Evolutionary conservation across 345 rosid genomes (phyloP).

Genomic region (Linum lewisii): DNA sequence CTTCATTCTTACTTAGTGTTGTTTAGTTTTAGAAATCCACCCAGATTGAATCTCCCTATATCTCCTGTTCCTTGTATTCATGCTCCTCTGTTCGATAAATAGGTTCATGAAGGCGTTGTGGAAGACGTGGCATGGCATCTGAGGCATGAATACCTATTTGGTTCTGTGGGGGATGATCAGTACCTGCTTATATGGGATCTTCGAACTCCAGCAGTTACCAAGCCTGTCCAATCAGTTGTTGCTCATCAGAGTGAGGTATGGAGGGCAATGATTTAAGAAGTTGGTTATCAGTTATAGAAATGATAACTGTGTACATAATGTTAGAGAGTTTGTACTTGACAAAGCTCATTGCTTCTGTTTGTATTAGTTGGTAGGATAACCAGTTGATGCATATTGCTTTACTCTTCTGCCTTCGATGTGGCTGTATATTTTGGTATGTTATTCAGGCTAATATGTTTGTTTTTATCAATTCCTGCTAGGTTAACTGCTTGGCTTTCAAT

Average conservation of each 20-base stretch:
- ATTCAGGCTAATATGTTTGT: constrained; percentile 5
- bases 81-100: background rate
- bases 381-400: too few relatives aligned
- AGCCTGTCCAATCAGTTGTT: constrained; percentile 80
- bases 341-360: background rate
- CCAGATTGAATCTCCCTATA: background rate
- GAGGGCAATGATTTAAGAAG: background rate
- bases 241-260: constrained; percentile 96
- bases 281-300: background rate
- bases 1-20: background rate
- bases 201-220: constrained; percentile 55
- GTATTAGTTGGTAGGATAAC: background rate
- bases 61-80: background rate
- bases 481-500: constrained; percentile 95
- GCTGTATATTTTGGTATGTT: background rate
- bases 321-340: background rate
- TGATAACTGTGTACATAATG: background rate
- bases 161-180: constrained; percentile 97
- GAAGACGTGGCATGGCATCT: constrained; percentile 99
- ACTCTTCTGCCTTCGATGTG: too few relatives aligned
- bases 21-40: background rate
- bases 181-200: constrained; percentile 89
- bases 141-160: constrained; percentile 92
- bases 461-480: constrained; percentile 32
- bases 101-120: constrained; percentile 98